Conservation (phyloP, 345 rosid species). For the Passiflora organensis region DNA sequence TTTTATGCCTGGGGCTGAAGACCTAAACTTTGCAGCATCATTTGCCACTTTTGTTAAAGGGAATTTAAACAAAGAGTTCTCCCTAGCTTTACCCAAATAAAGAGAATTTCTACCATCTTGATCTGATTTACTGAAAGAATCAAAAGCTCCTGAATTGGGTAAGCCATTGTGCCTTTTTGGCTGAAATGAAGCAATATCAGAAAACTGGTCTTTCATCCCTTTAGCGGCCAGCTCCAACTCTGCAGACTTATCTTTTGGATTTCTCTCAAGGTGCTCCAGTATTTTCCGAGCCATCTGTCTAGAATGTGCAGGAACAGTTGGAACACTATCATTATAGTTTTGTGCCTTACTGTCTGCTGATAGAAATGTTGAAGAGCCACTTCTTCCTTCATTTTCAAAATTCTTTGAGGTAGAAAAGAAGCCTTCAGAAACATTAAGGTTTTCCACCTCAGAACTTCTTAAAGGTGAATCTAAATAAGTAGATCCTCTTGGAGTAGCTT, state of each 20-base stretch:
- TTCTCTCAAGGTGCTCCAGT: constrained; percentile 74
- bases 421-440: constrained; percentile 22
- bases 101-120: constrained; percentile 25
- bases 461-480: constrained; percentile 34
- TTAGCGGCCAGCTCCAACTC: constrained; percentile 70
- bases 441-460: constrained; percentile 32
- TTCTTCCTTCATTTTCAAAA: constrained; percentile 42
- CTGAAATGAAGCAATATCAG: constrained; percentile 23
- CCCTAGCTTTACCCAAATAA: constrained; percentile 30
- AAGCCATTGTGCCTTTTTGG: constrained; percentile 24
- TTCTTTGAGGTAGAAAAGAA: constrained; percentile 32
- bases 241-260: constrained; percentile 46
- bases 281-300: constrained; percentile 74
- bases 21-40: constrained; percentile 19
- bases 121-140: constrained; percentile 21
- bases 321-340: constrained; percentile 38
- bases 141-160: constrained; percentile 24
- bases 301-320: constrained; percentile 66
- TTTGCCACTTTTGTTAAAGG: constrained; percentile 26
- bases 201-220: constrained; percentile 43
- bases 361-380: constrained; percentile 32
- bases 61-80: constrained; percentile 26
- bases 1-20: constrained; percentile 30
- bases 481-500: constrained; percentile 34
- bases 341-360: constrained; percentile 29